Evolutionary conservation across 495 filamentous ascomycete species (phyloP).

Genomic region (Aspergillus carlsbadensis): DNA sequence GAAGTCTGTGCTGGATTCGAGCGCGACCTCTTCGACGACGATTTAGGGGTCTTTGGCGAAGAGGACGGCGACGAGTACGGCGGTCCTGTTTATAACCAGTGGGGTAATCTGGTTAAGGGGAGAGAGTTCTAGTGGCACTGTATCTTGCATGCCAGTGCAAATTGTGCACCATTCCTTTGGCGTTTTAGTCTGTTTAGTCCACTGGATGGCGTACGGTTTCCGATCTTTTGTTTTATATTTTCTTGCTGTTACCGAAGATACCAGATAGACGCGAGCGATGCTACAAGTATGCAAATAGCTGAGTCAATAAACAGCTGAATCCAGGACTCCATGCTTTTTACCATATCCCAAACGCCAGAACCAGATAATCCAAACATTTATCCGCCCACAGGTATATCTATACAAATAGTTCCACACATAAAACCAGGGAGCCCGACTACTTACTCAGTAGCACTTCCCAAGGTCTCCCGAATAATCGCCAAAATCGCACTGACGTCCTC

Average conservation of each 20-base stretch:
- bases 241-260: constrained; percentile 9
- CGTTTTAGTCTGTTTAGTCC: background rate
- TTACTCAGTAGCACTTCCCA: constrained; percentile 17
- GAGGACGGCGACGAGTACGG: constrained; percentile 68
- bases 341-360: constrained; percentile 1
- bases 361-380: background rate
- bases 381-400: too few species aligned
- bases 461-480: constrained; percentile 35
- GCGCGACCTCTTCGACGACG: constrained; percentile 49
- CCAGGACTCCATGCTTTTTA: background rate
- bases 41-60: constrained; percentile 45
- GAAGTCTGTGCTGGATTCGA: constrained; percentile 55
- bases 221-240: background rate
- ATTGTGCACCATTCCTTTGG: constrained; percentile 1
- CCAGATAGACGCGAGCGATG: constrained; percentile 7
- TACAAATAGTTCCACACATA: too few species aligned
- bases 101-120: constrained; percentile 40
- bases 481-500: constrained; percentile 37
- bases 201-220: constrained; percentile 11
- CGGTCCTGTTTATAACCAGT: constrained; percentile 50
- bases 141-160: background rate
- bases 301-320: constrained; percentile 2
- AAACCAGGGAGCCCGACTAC: background rate
- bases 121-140: constrained; percentile 22
- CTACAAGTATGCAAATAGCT: background rate